Conservation (phyloP, 768 basidiomycete species). For the Amanita thiersii region DNA sequence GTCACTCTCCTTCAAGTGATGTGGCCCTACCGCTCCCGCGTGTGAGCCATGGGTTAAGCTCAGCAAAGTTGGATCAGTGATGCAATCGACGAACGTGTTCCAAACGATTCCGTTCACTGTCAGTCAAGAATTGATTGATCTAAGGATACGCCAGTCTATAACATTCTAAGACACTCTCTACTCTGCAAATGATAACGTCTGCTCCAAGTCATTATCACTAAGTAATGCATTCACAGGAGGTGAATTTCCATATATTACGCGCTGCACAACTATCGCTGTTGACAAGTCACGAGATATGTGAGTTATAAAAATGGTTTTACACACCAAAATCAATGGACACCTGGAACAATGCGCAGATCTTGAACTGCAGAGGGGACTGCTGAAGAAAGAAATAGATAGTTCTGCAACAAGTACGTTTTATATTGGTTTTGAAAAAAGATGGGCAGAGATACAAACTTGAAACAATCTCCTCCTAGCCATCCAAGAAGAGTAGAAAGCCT, state of each 20-base stretch:
- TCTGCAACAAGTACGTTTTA: slow-evolving; percentile 26
- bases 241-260: slow-evolving; percentile 64
- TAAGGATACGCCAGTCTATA: neutral
- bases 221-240: slow-evolving; percentile 45
- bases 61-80: too few relatives aligned
- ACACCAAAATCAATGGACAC: slow-evolving; percentile 69
- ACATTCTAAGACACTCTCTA: slow-evolving; percentile 25
- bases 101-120: too few relatives aligned
- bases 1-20: too few relatives aligned
- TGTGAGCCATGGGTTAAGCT: too few relatives aligned
- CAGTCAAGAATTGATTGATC: neutral
- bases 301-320: too few relatives aligned
- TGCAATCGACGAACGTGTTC: too few relatives aligned
- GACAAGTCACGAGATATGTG: slow-evolving; percentile 6
- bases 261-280: slow-evolving; percentile 64
- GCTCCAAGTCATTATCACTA: slow-evolving; percentile 66
- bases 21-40: too few relatives aligned
- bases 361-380: slow-evolving; percentile 70
- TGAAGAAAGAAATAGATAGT: slow-evolving; percentile 75
- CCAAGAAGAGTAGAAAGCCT: slow-evolving; percentile 75
- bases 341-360: slow-evolving; percentile 78
- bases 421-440: slow-evolving; percentile 3
- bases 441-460: slow-evolving; percentile 55
- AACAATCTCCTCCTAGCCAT: slow-evolving; percentile 78
- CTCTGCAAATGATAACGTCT: slow-evolving; percentile 61